Base-by-base conservation (phyloP, 164 flowering plant genomes). In the Vitis riparia region DNA sequence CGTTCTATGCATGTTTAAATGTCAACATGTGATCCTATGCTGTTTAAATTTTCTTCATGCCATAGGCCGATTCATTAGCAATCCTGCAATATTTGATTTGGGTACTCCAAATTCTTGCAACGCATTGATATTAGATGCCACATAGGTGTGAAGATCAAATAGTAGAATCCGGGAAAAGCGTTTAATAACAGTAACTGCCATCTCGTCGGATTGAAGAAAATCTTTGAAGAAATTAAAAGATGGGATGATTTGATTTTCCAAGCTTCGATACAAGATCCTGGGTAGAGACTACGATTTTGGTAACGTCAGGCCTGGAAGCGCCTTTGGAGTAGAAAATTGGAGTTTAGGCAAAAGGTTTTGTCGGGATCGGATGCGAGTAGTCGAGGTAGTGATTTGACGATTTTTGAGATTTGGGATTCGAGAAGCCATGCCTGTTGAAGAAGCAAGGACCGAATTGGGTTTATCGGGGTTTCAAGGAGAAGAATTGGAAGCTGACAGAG, bases 21-120 rank as follows among this genome's bases (percentile, higher is more conserved):
- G n/a, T n/a, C n/a, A n/a, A n/a, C n/a, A n/a, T n/a, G n/a, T n/a
- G n/a, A n/a, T n/a, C n/a, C n/a, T n/a, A n/a, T n/a, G n/a, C n/a
- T n/a, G n/a, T n/a, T n/a, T n/a, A n/a, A n/a, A n/a, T n/a, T n/a
- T n/a, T n/a, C n/a, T n/a, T n/a, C n/a, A n/a, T n/a, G n/a, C n/a
- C n/a, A n/a, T n/a, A n/a, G 75, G 65, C 8, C 65, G 47, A 6
- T 9, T 2, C 0, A 1, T 2, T 8, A 72, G 50, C 27, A 51
- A 44, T 0, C 3, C 19, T 27, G 13, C 32, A 12, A 66, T 51
- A 30, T 59, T 29, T 0, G 66, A 58, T 9, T 74, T 47, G 8
- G 81, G 73, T 14, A 78, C 76, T 8, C 74, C 71, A 14, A 49
- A 30, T 15, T 64, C 74, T 47, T 37, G 55, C 67, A 77, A 65